Percentiles rank a stretch among this genome's conserved stretches.
Conservation (phyloP, 148 eudicot genomes). For the Rhododendron mucronatum region DNA sequence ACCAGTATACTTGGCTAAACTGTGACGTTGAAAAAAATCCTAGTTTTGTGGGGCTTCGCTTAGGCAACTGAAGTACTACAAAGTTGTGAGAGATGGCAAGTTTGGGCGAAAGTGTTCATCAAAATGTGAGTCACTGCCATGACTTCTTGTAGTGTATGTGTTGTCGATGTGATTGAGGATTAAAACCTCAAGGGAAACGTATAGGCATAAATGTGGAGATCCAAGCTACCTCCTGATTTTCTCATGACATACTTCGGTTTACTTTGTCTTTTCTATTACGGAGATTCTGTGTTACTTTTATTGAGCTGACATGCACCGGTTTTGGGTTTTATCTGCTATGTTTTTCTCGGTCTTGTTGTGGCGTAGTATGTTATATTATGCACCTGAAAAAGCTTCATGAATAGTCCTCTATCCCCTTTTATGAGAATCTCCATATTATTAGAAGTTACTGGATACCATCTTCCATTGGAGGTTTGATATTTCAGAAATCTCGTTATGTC, state of each 20-base stretch:
- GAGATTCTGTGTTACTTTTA: not conserved
- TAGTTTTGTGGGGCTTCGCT: not conserved
- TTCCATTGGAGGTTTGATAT: not conserved
- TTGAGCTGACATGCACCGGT: not conserved
- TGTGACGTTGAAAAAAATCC: not conserved
- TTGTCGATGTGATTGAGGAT: not conserved
- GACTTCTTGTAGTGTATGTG: not conserved
- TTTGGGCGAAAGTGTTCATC: not conserved
- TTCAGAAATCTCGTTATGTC: no score
- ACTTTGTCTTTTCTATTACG: not conserved
- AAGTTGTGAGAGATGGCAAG: not conserved
- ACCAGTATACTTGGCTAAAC: not conserved
- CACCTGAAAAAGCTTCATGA: not conserved
- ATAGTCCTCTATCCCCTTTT: not conserved
- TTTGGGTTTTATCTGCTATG: slow-evolving; percentile 1
- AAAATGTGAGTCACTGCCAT: not conserved
- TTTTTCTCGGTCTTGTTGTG: not conserved
- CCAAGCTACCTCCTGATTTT: not conserved
- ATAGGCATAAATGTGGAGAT: not conserved
- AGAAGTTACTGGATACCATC: not conserved
- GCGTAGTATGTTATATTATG: not conserved
- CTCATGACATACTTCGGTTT: not conserved
- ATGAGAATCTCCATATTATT: not conserved
- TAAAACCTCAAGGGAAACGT: not conserved
- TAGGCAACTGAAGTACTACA: not conserved